Percentiles rank a stretch among this genome's conserved stretches.
Evolutionary conservation across 495 filamentous ascomycete species (phyloP).

Genomic region (Tuber aestivum): DNA sequence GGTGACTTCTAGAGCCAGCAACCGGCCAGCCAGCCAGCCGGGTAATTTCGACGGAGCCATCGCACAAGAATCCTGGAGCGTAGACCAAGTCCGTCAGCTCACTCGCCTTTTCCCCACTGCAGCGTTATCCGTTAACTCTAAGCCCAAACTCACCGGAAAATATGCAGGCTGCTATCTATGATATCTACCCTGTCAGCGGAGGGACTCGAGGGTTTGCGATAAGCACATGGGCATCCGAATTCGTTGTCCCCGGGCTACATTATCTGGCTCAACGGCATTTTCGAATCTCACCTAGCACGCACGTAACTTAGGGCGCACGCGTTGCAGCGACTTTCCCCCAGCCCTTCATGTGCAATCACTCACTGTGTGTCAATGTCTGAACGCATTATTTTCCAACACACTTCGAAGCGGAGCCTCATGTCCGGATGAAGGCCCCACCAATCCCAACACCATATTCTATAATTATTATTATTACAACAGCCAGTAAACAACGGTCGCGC

Average conservation of each 20-base stretch:
- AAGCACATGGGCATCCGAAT: not conserved
- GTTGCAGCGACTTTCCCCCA: not conserved
- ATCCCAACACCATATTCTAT: not conserved
- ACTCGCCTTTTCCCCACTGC: not conserved
- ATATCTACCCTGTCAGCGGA: not conserved
- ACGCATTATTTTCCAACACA: not conserved
- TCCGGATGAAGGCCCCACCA: not conserved
- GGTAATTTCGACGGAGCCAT: not conserved
- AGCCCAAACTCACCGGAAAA: not conserved
- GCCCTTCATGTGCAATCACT: not conserved
- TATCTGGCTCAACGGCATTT: not conserved
- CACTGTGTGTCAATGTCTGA: not conserved
- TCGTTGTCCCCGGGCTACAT: not conserved
- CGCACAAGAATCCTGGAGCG: not conserved
- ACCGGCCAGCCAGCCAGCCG: not conserved
- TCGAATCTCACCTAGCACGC: not conserved
- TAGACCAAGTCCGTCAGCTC: not conserved
- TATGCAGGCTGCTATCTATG: not conserved
- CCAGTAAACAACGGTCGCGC: not conserved
- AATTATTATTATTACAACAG: too few species aligned
- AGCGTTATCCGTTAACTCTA: conserved; percentile 1
- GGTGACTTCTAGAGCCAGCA: not conserved
- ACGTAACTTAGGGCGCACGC: not conserved
- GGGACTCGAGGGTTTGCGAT: not conserved
- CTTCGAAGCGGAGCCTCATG: not conserved